phyloP scores from a whole-genome alignment of 805 yeast genomes.

The Wickerhamiella hasegawae region DNA sequence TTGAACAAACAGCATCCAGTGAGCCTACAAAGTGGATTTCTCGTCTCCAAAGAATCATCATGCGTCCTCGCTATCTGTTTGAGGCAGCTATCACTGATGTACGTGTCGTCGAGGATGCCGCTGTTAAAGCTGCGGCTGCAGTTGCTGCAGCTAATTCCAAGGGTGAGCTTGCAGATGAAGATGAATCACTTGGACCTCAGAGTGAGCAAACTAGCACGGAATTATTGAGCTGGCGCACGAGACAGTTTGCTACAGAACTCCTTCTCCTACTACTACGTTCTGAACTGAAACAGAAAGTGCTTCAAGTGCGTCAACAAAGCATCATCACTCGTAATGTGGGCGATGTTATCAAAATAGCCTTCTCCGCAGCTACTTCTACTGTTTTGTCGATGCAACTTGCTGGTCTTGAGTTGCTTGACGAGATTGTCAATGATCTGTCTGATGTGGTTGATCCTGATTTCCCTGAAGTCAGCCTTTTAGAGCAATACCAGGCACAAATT shows the following conservation, averaged over 20 bases:
- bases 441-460: constrained; percentile 53
- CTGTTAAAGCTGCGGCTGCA: not conserved
- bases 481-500: constrained; percentile 90
- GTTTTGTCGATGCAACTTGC: constrained; percentile 40
- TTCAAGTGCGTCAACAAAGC: constrained; percentile 11
- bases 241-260: constrained; percentile 24
- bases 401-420: constrained; percentile 54
- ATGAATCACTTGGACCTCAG: constrained; percentile 15
- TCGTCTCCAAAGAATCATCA: constrained; percentile 31
- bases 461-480: constrained; percentile 54
- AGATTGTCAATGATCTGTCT: constrained; percentile 44
- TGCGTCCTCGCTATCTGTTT: constrained; percentile 10
- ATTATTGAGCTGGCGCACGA: constrained; percentile 29
- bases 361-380: constrained; percentile 64
- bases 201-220: constrained; percentile 17
- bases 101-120: not conserved
- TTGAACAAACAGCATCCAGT: constrained; percentile 31
- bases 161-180: constrained; percentile 33
- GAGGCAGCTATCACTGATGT: not conserved
- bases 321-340: constrained; percentile 20
- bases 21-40: constrained; percentile 39
- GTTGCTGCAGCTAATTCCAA: constrained; percentile 6
- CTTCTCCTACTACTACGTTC: constrained; percentile 17
- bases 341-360: constrained; percentile 63
- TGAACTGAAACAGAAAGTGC: constrained; percentile 11